phyloP scores from a whole-genome alignment of 495 filamentous ascomycete species.

The Lasiosphaeria hispida region DNA sequence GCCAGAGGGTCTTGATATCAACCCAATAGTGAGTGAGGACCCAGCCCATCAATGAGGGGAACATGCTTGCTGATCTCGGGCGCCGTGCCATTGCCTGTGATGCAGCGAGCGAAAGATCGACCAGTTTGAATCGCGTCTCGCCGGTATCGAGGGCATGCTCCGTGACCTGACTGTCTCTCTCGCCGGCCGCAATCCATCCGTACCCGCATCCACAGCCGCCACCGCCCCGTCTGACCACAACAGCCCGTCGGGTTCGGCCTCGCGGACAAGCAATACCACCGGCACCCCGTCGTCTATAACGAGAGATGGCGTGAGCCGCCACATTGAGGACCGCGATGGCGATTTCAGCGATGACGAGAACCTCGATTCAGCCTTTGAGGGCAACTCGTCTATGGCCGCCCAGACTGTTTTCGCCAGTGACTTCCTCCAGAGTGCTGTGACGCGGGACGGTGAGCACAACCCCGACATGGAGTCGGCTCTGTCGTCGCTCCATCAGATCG shows the following conservation, averaged over 20 bases:
- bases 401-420: constrained; percentile 64
- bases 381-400: constrained; percentile 57
- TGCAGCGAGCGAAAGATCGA: constrained; percentile 67
- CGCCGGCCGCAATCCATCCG: neutral
- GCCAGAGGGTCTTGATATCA: constrained; percentile 64
- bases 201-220: constrained; percentile 2
- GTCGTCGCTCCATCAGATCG: constrained; percentile 56
- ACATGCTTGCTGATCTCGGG: neutral
- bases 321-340: constrained; percentile 4
- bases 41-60: neutral
- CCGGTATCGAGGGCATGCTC: constrained; percentile 55
- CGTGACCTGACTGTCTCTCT: constrained; percentile 37
- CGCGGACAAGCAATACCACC: no score
- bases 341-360: constrained; percentile 4
- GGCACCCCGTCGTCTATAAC: neutral
- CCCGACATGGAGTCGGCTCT: constrained; percentile 57
- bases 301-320: constrained; percentile 5
- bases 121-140: constrained; percentile 60
- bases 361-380: constrained; percentile 54
- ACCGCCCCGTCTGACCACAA: neutral
- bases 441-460: constrained; percentile 45
- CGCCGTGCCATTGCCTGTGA: neutral
- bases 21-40: constrained; percentile 60
- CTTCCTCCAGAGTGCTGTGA: constrained; percentile 60
- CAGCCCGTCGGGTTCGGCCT: neutral